Evolutionary conservation across 2,329 filamentous ascomycete species (phyloP), one percentile per base, ranked within the genome.

Genomic region (Monosporascus sp.): DNA sequence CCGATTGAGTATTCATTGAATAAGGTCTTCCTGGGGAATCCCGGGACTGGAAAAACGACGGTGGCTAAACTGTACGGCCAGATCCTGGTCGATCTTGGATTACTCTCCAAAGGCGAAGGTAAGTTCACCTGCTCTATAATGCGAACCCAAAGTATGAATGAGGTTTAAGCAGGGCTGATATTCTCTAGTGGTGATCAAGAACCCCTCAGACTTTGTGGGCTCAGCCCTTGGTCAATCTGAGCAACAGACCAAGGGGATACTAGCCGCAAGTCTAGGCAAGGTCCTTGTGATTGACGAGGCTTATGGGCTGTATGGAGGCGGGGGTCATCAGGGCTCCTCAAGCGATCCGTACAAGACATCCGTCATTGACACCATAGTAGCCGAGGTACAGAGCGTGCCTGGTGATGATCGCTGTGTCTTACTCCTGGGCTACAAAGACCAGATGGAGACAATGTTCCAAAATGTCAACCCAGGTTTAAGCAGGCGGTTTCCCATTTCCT

Each of bases 11-110:
- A 82, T 50, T 82, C 78, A 0, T 72, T 91, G 0, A 91, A 91
- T 64, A 75, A 78, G 7, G 81, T 90, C 2, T 89, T 92, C 52
- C 64, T 91, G 0, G 88, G 88, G 0, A 80, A 77, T 1, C 88
- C 89, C 0, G 88, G 89, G 0, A 92, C 88, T 0, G 88, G 88
- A 0, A 92, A 91, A 61, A 91, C 88, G 0, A 85, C 86, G 0
- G 84, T 92, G 0, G 89, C 86, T 0, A 89, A 88, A 63, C 68
- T 90, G 0, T 91, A 91, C 58, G 88, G 85, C 0, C 70, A 77
- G 40, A 85, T 92, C 2, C 72, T 92, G 1, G 83, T 79, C 0
- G 81, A 88, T 52, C 67, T 92, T 5, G 87, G 87, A 0, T 59
- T 89, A 2, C 65, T 91, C 0, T 86, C 81, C 0, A 88, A 81